Evolutionary conservation across 768 basidiomycete genomes (phyloP).

Genomic region (Suillus discolor): DNA sequence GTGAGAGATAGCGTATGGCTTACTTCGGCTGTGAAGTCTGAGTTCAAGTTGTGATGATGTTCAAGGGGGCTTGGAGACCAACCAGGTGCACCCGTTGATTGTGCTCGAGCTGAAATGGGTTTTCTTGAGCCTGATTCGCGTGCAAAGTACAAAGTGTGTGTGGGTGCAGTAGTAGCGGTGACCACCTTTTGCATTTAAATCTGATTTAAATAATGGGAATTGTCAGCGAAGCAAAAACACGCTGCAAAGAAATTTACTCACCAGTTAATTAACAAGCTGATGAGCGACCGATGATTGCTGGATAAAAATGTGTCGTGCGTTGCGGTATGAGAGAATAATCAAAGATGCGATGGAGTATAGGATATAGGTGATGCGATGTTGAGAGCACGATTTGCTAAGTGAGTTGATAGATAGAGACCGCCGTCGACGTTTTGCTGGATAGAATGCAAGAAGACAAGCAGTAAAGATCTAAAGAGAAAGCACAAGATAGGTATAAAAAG

Average conservation of each 20-base stretch:
- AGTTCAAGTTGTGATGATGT: conserved; percentile 27
- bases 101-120: conserved; percentile 31
- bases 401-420: conserved; percentile 39
- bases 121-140: conserved; percentile 37
- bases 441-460: conserved; percentile 37
- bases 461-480: conserved; percentile 40
- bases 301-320: conserved; percentile 46
- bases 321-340: conserved; percentile 50
- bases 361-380: conserved; percentile 35
- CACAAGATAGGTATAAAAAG: conserved; percentile 61
- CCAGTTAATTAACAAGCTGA: conserved; percentile 50
- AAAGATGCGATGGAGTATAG: conserved; percentile 45
- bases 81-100: conserved; percentile 38
- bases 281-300: conserved; percentile 45
- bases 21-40: conserved; percentile 44
- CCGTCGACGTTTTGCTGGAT: conserved; percentile 40
- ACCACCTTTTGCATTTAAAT: conserved; percentile 76
- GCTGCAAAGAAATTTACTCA: conserved; percentile 28
- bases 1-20: conserved; percentile 27
- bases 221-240: conserved; percentile 16
- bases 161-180: conserved; percentile 52
- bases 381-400: conserved; percentile 37
- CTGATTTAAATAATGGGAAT: conserved; percentile 31
- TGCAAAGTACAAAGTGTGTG: conserved; percentile 37
- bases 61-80: conserved; percentile 53